Evolutionary conservation across 148 eudicot species (phyloP).

Genomic region (Spergularia bocconei): DNA sequence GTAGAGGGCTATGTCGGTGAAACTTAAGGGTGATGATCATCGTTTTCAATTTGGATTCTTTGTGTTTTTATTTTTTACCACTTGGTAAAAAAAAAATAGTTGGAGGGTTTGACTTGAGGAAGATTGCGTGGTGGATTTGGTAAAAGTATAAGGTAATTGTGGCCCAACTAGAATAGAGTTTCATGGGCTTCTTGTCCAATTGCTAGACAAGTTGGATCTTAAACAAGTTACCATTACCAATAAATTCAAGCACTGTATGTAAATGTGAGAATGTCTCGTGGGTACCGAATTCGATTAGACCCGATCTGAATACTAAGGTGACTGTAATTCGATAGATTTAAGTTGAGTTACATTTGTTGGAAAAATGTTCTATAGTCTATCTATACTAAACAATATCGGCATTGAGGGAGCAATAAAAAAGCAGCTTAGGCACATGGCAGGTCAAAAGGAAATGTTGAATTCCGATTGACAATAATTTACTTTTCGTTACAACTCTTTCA

Average conservation of each 20-base stretch:
- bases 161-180: conserved; percentile 12
- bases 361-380: too few relatives aligned
- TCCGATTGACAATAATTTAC: too few relatives aligned
- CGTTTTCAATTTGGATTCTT: conserved; percentile 28
- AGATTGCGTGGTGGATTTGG: neutral
- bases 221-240: too few relatives aligned
- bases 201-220: neutral
- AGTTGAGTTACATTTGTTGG: neutral
- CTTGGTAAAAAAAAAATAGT: neutral
- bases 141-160: neutral
- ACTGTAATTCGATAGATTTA: too few relatives aligned
- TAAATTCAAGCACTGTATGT: too few relatives aligned
- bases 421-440: too few relatives aligned
- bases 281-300: too few relatives aligned
- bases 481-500: neutral
- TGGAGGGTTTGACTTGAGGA: neutral
- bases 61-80: neutral
- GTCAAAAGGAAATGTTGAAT: too few relatives aligned
- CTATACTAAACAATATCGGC: too few relatives aligned
- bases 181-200: conserved; percentile 13
- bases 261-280: too few relatives aligned
- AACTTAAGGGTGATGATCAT: neutral
- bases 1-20: conserved; percentile 22
- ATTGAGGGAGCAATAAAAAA: too few relatives aligned
- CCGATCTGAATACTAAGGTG: too few relatives aligned